Evolutionary conservation across 2,329 filamentous ascomycete species (phyloP), one percentile per base, ranked within the genome.

Genomic region (Penicillium sumatraense): DNA sequence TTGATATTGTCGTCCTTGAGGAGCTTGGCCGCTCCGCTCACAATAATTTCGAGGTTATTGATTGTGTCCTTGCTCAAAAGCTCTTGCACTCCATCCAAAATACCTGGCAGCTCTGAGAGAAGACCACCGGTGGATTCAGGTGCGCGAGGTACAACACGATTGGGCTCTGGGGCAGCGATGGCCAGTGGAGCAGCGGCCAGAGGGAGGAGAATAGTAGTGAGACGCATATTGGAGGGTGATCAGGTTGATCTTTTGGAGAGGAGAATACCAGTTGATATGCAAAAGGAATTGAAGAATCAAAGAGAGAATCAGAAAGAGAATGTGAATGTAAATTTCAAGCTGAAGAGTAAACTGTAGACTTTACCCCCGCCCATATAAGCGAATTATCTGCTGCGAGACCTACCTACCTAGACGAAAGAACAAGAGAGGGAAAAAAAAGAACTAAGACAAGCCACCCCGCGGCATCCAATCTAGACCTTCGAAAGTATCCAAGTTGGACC

Each of bases 81-180:
- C 10, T 47, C 24, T 47, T 59, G 46, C 14, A 65, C 62, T 18
- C 63, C 63, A 24, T 51, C 52, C 33, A 72, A 36, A 20, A 71
- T 57, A 5, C 46, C 54, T 8, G 68, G 67, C 9, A 72, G 56
- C 3, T 71, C 65, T 2, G 58, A 47, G 40, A 71, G 58, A 24
- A 72, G 58, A 16, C 65, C 67, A 33, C 48, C 46, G n/a, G 56
- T 56, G 18, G 53, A 45, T 13, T 49, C 53, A 5, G 66, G 65
- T 1, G 59, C 61, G 1, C 61, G 61, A 3, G 61, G 58, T 8
- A 59, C 64, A n/a, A 68, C 58, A 13, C 63, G 65, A 45, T 62
- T 65, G 48, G 66, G 56, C 26, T 64, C 62, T 18, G 65, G 62
- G 10, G 57, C 49, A 7, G 64, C 58, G 13, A 62, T 36, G 18